Percentiles rank a stretch among this genome's conserved stretches.
phyloP scores from a whole-genome alignment of 148 eudicot species.

The Dysphania ambrosioides region DNA sequence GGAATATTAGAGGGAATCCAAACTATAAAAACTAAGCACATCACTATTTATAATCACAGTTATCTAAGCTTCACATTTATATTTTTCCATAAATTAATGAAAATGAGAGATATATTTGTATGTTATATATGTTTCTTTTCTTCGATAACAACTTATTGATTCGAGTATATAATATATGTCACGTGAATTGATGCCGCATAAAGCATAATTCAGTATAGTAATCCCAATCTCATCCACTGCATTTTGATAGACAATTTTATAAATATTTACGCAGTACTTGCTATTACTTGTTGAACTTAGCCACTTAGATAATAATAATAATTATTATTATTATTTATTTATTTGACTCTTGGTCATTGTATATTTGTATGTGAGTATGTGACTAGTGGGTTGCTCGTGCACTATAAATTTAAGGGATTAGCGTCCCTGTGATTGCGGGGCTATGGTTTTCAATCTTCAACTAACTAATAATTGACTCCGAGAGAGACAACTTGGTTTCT shows the following conservation, averaged over 20 bases:
- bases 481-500: background rate
- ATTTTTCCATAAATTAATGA: background rate
- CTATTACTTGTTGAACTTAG: background rate
- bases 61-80: background rate
- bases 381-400: constrained; percentile 9
- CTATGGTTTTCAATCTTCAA: background rate
- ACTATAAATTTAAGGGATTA: background rate
- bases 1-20: constrained; percentile 4
- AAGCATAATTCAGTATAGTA: background rate
- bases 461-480: background rate
- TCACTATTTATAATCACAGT: background rate
- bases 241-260: constrained; percentile 2
- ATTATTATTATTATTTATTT: too few species aligned
- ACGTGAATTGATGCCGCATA: constrained; percentile 24
- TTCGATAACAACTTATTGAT: too few species aligned
- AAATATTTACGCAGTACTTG: background rate
- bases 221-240: constrained; percentile 15
- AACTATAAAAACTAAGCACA: constrained; percentile 27
- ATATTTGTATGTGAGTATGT: too few species aligned
- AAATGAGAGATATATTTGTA: too few species aligned
- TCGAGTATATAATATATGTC: too few species aligned
- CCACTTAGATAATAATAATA: too few species aligned
- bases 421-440: constrained; percentile 10
- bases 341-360: background rate
- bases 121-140: too few species aligned